These are phyloP conservation scores for Candida endomychidarum DNA, from an alignment of 805 yeast genomes.

Conservation along the genomic window DNA sequence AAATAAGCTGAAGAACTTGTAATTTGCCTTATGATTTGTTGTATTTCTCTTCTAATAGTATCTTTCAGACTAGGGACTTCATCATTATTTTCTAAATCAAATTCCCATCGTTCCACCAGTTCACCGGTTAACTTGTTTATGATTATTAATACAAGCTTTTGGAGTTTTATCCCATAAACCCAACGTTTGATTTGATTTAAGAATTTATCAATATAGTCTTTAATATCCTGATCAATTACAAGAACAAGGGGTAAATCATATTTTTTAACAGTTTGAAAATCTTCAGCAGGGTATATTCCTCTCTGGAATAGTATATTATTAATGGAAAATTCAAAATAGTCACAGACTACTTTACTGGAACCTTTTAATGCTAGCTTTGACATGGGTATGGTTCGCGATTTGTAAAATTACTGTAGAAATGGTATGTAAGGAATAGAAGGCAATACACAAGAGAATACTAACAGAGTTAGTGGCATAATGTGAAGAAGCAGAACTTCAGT, in stretches of 20 bases:
- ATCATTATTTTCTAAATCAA: slow-evolving; percentile 49
- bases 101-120: slow-evolving; percentile 84
- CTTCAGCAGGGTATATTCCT: slow-evolving; percentile 86
- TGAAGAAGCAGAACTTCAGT: slow-evolving; percentile 57
- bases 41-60: slow-evolving; percentile 72
- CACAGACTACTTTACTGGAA: slow-evolving; percentile 74
- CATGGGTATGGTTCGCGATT: slow-evolving; percentile 5
- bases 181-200: slow-evolving; percentile 68
- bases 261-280: slow-evolving; percentile 72
- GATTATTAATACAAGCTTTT: slow-evolving; percentile 70
- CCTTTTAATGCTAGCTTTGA: slow-evolving; percentile 67
- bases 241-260: slow-evolving; percentile 76
- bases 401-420: not conserved
- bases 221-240: slow-evolving; percentile 74
- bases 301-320: slow-evolving; percentile 83
- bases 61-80: slow-evolving; percentile 27
- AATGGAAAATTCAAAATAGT: slow-evolving; percentile 80
- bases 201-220: slow-evolving; percentile 62
- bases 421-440: not conserved
- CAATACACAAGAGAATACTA: slow-evolving; percentile 11
- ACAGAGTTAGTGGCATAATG: slow-evolving; percentile 59
- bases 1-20: slow-evolving; percentile 85
- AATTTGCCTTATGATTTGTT: slow-evolving; percentile 81
- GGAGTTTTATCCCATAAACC: slow-evolving; percentile 69
- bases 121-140: slow-evolving; percentile 66